Conservation (phyloP, 106 monocot genomes). For the Ottelia alismoides region DNA sequence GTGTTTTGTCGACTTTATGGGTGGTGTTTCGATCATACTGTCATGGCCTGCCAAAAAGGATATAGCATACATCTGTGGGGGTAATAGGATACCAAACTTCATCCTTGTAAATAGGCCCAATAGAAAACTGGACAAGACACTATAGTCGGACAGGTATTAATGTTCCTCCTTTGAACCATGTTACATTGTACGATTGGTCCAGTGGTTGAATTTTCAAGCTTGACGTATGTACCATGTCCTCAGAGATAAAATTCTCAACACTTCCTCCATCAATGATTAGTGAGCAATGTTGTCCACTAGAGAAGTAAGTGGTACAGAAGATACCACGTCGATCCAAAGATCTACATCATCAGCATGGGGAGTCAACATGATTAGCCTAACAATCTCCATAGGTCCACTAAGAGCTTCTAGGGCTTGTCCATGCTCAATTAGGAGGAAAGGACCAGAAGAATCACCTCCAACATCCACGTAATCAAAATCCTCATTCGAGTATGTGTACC, state of each 20-base stretch:
- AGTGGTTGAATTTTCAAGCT: background rate
- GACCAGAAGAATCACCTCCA: too few species aligned
- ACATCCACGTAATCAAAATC: too few species aligned
- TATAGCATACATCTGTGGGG: background rate
- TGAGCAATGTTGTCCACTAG: too few species aligned
- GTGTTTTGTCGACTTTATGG: background rate
- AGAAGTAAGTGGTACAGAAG: too few species aligned
- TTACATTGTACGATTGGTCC: background rate
- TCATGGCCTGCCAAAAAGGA: slow-evolving; percentile 4
- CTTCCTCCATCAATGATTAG: slow-evolving; percentile 4
- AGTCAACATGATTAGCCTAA: too few species aligned
- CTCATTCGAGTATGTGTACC: too few species aligned
- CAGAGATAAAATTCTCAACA: slow-evolving; percentile 2
- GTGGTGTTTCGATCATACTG: background rate
- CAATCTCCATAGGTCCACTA: too few species aligned
- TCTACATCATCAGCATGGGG: too few species aligned
- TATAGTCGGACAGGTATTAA: background rate
- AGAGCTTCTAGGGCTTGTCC: too few species aligned
- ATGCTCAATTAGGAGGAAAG: too few species aligned
- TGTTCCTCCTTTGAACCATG: background rate
- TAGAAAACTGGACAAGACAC: slow-evolving; percentile 1
- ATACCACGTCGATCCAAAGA: too few species aligned
- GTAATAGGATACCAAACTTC: background rate
- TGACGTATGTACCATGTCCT: background rate
- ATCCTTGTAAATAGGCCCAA: background rate